Evolutionary conservation across 345 rosid genomes (phyloP).

Genomic region (Citrus australasica): DNA sequence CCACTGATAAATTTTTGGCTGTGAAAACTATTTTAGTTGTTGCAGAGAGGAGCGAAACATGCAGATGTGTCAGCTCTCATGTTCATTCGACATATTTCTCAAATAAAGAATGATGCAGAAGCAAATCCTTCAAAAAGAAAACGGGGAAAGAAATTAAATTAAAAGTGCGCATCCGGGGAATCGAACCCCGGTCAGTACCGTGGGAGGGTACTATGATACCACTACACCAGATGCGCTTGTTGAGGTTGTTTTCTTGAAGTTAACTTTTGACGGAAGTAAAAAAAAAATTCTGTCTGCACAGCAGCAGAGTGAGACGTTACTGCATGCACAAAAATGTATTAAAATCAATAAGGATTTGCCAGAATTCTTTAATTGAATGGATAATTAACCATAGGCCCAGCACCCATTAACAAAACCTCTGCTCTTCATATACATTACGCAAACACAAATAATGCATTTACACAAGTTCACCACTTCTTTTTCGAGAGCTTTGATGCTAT

Average conservation of each 20-base stretch:
- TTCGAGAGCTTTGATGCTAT: constrained; percentile 38
- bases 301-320: too few species aligned
- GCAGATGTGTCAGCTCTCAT: too few species aligned
- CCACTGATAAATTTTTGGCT: too few species aligned
- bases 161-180: constrained; percentile 77
- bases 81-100: too few species aligned
- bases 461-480: constrained; percentile 11
- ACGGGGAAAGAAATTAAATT: background rate
- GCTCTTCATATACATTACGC: background rate
- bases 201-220: constrained; percentile 99
- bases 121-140: too few species aligned
- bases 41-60: too few species aligned
- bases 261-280: rapidly evolving
- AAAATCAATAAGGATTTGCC: background rate
- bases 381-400: background rate
- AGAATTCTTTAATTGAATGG: background rate
- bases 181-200: constrained; percentile 97
- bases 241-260: background rate
- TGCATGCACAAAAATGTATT: too few species aligned
- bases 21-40: background rate
- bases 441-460: background rate
- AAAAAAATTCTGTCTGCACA: too few species aligned
- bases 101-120: too few species aligned
- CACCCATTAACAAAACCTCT: background rate
- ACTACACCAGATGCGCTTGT: constrained; percentile 82